phyloP scores from a whole-genome alignment of 108 stramenopile genomes.

The Skeletonema marinoi region DNA sequence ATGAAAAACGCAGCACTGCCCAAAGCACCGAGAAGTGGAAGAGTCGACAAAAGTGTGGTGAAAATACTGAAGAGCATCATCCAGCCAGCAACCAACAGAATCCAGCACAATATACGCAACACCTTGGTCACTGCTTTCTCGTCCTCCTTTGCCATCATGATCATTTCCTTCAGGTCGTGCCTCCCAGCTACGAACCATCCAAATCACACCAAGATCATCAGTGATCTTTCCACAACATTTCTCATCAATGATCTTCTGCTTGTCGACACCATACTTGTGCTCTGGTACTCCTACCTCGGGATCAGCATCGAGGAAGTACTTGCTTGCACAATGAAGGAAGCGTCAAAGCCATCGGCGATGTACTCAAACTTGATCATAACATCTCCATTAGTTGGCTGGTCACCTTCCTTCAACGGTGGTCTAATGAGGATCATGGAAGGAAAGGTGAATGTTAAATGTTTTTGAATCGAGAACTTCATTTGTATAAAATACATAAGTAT shows the following conservation, averaged over 20 bases:
- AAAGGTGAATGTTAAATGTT: too few relatives aligned
- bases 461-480: too few relatives aligned
- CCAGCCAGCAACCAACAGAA: conserved; percentile 47
- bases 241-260: conserved; percentile 39
- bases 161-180: conserved; percentile 50
- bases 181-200: conserved; percentile 59
- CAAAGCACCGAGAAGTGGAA: conserved; percentile 41
- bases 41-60: conserved; percentile 36
- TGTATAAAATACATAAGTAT: too few relatives aligned
- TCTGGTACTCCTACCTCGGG: conserved; percentile 30
- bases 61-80: conserved; percentile 54
- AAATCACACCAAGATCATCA: conserved; percentile 55
- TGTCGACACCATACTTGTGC: conserved; percentile 51
- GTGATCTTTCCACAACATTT: conserved; percentile 49
- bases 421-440: too few relatives aligned
- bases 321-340: conserved; percentile 59
- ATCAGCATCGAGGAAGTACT: conserved; percentile 36
- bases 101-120: conserved; percentile 42
- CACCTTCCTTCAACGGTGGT: conserved; percentile 54
- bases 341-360: conserved; percentile 52
- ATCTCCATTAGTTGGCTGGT: conserved; percentile 53
- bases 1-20: conserved; percentile 52
- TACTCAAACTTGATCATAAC: conserved; percentile 57
- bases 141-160: conserved; percentile 53
- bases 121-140: conserved; percentile 48